Evolutionary conservation across 768 basidiomycete genomes (phyloP).

Genomic region (Tulasnella calospora): DNA sequence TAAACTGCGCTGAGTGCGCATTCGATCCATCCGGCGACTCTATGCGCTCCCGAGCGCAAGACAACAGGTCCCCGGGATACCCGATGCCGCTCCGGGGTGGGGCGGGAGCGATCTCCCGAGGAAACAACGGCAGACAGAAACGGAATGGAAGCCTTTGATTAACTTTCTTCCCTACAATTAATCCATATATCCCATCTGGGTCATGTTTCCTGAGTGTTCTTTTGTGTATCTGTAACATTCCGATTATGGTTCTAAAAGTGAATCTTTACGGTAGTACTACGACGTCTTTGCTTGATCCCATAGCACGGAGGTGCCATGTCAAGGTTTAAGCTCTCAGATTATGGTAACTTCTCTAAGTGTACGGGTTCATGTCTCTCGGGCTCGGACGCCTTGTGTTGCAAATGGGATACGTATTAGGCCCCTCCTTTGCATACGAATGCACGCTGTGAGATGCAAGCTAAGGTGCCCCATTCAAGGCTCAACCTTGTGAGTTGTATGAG

Average conservation of each 20-base stretch:
- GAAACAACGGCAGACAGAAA: background rate
- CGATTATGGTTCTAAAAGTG: background rate
- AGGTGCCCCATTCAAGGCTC: too few species aligned
- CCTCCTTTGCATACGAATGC: too few species aligned
- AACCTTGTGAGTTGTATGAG: too few species aligned
- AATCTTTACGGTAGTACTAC: too few species aligned
- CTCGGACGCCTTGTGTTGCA: too few species aligned
- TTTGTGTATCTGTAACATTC: background rate
- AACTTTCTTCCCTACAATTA: background rate
- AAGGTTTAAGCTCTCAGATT: too few species aligned
- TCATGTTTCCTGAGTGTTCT: background rate
- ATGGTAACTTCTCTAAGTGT: too few species aligned
- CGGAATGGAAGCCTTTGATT: background rate
- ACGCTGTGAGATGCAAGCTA: too few species aligned
- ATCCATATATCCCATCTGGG: background rate
- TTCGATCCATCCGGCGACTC: background rate
- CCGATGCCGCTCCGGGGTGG: background rate
- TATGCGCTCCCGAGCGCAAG: background rate
- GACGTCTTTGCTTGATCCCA: too few species aligned
- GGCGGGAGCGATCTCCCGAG: background rate
- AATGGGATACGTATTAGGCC: too few species aligned
- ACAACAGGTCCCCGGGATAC: background rate
- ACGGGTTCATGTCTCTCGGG: too few species aligned
- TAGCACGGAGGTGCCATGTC: too few species aligned
- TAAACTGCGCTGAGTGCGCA: background rate